phyloP scores from a whole-genome alignment of 192 early-diverging fungal species.

The Entophlyctis luteolus region DNA sequence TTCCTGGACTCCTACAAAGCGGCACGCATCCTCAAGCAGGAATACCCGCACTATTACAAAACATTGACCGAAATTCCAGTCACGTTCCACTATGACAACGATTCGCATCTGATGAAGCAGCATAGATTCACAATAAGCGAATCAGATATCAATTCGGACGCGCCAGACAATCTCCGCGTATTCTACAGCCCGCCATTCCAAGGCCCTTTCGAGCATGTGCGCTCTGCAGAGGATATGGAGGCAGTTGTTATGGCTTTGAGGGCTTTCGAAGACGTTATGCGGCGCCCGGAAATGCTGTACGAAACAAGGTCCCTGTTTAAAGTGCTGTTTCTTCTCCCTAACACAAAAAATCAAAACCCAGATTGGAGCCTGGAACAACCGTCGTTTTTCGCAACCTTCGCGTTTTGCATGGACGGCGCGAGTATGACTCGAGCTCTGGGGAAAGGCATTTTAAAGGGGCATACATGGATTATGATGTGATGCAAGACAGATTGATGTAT shows the following conservation, averaged over 20 bases:
- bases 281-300: conserved; percentile 52
- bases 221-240: conserved; percentile 39
- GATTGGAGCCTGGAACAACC: conserved; percentile 62
- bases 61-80: conserved; percentile 56
- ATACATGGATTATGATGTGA: conserved; percentile 55
- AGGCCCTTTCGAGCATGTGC: conserved; percentile 57
- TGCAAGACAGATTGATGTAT: conserved; percentile 40
- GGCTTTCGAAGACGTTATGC: conserved; percentile 56
- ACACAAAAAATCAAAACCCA: neutral
- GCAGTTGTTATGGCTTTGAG: conserved; percentile 66
- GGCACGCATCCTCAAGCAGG: conserved; percentile 53
- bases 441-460: conserved; percentile 73
- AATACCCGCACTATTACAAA: conserved; percentile 58
- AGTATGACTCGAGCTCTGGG: conserved; percentile 68
- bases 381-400: conserved; percentile 77
- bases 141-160: conserved; percentile 36
- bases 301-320: conserved; percentile 36
- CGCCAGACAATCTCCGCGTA: conserved; percentile 42
- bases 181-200: conserved; percentile 85
- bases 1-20: conserved; percentile 74
- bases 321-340: neutral
- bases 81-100: conserved; percentile 78
- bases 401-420: conserved; percentile 71
- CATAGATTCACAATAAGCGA: conserved; percentile 62
- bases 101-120: conserved; percentile 69